phyloP scores from a whole-genome alignment of 2,329 filamentous ascomycete species.

The Fusarium musae region DNA sequence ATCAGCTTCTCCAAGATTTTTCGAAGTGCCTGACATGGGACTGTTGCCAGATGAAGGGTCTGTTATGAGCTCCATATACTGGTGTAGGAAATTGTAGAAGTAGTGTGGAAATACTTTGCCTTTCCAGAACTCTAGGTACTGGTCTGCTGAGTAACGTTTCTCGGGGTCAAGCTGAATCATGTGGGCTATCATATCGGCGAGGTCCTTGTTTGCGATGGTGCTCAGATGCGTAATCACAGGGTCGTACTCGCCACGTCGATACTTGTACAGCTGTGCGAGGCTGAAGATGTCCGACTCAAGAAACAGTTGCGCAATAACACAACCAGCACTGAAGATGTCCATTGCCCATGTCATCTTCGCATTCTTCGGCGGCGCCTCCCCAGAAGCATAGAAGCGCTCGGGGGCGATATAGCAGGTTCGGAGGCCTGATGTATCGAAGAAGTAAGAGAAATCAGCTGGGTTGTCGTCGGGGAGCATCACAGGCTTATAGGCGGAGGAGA shows the following conservation, averaged over 20 bases:
- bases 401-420: slow-evolving; percentile 96
- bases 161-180: slow-evolving; percentile 97
- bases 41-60: slow-evolving; percentile 85
- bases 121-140: slow-evolving; percentile 93
- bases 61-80: slow-evolving; percentile 96
- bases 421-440: slow-evolving; percentile 91
- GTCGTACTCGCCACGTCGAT: slow-evolving; percentile 91
- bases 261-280: slow-evolving; percentile 95
- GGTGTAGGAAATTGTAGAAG: slow-evolving; percentile 97
- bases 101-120: slow-evolving; percentile 94
- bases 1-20: slow-evolving; percentile 87
- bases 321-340: slow-evolving; percentile 98
- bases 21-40: slow-evolving; percentile 71
- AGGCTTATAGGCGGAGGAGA: slow-evolving; percentile 95
- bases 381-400: slow-evolving; percentile 84
- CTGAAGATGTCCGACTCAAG: slow-evolving; percentile 96
- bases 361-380: slow-evolving; percentile 70
- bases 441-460: slow-evolving; percentile 96
- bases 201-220: slow-evolving; percentile 87
- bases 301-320: slow-evolving; percentile 96
- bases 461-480: slow-evolving; percentile 95
- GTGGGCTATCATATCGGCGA: slow-evolving; percentile 89
- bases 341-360: slow-evolving; percentile 86
- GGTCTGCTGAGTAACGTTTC: slow-evolving; percentile 90
- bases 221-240: slow-evolving; percentile 82